Evolutionary conservation across 2,329 filamentous ascomycete genomes (phyloP).

Genomic region (Fusarium transvaalense): DNA sequence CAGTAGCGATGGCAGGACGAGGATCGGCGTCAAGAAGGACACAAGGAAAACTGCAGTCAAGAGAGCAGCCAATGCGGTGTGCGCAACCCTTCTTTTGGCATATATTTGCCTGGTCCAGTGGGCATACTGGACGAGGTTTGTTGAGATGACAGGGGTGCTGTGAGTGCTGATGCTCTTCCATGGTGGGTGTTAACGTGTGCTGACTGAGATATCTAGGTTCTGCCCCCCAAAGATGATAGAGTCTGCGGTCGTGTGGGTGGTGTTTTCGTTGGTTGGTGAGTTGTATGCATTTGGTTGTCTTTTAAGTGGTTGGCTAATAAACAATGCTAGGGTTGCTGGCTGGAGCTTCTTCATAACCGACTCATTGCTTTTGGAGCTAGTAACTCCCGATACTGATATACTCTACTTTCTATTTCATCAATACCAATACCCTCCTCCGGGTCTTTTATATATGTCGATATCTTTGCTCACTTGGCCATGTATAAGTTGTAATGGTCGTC

Average conservation of each 20-base stretch:
- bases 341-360: conserved; percentile 3
- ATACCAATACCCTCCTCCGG: neutral
- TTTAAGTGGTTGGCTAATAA: neutral
- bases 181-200: neutral
- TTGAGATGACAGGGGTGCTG: conserved; percentile 38
- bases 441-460: neutral
- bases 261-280: neutral
- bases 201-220: neutral
- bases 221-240: conserved; percentile 7
- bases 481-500: too few species aligned
- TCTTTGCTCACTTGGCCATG: too few species aligned
- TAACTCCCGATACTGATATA: neutral
- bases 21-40: conserved; percentile 22
- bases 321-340: neutral
- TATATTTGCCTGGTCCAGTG: conserved; percentile 30
- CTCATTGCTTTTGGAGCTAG: neutral
- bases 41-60: conserved; percentile 11
- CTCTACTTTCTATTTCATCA: neutral
- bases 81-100: conserved; percentile 23
- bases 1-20: conserved; percentile 30
- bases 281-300: neutral
- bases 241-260: neutral
- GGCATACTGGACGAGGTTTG: conserved; percentile 39
- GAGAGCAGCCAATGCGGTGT: conserved; percentile 9
- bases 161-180: neutral